Evolutionary conservation across 163 green algal genomes (phyloP), one percentile per base, ranked within the genome.

Genomic region (Volvox carteri): DNA sequence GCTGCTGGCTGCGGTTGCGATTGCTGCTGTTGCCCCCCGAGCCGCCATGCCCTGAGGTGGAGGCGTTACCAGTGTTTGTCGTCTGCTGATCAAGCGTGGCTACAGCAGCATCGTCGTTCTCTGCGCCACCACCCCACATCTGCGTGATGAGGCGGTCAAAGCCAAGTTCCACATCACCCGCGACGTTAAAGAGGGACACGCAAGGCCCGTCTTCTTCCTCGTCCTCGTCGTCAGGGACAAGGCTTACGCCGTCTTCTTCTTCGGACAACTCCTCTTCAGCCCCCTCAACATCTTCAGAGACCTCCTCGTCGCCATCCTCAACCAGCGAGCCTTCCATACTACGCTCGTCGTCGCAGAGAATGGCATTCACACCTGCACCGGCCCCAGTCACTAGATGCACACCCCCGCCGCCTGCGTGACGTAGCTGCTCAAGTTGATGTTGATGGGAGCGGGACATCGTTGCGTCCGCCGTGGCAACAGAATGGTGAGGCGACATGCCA

Each of bases 121-220:
- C 85, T 7, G 42, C 74, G 44, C 74, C 85, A 11, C 84, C 67
- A 44, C 83, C 86, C 89, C 89, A 92, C 56, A 84, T 75, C 42
- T 90, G 84, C 8, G 89, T 86, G 19, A 92, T 92, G 44, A 92
- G 48, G 35, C 85, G 84, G 78, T 92, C 84, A 77, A 92, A 92
- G n/a, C 76, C 67, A 7, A 72, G 46, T 25, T 92, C 89, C 25
- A 89, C 85, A 28, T 90, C 77, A 6, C 79, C 89, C 2, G 62
- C 44, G 1, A 92, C 84, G 33, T 84, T 48, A 16, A 88, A 85
- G 21, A 88, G 84, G 4, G 77, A 81, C 37, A 86, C 86, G 46
- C 78, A 85, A 6, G 77, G 75, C 6, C 76, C 85, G 62, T 88
- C 87, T 72, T 88, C 79, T 67, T 86, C 84, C 30, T 90, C 85